Evolutionary conservation across 1,139 yeast species (phyloP).

Genomic region (Saccharomyces hybrid): DNA sequence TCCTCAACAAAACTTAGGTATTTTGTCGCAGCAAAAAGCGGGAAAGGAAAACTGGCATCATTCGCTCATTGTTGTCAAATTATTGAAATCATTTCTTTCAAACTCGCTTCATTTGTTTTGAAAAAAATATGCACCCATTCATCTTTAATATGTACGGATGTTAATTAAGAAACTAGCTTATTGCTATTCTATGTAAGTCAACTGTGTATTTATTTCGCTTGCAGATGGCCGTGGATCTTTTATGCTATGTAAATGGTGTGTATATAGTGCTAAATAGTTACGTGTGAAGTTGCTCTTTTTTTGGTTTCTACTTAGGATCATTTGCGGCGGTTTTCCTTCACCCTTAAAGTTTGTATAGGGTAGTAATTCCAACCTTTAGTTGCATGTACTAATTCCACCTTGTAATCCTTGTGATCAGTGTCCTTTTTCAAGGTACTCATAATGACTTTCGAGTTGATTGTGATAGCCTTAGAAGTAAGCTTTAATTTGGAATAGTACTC

Average conservation of each 20-base stretch:
- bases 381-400: not conserved
- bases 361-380: not conserved
- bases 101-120: not conserved
- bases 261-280: not conserved
- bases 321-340: not conserved
- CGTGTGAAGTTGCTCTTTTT: not conserved
- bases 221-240: not conserved
- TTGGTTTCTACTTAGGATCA: not conserved
- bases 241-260: not conserved
- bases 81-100: not conserved
- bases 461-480: slow-evolving; percentile 13
- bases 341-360: not conserved
- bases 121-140: not conserved
- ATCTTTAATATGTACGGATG: not conserved
- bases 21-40: not conserved
- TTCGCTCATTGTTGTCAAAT: not conserved
- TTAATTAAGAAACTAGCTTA: not conserved
- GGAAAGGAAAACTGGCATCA: not conserved
- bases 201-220: not conserved
- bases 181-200: not conserved
- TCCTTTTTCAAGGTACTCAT: slow-evolving; percentile 4
- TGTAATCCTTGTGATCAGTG: not conserved
- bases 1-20: no score
- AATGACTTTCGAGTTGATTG: slow-evolving; percentile 11
- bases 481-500: slow-evolving; percentile 24